A percentile compares a stretch with the other conserved stretches of the same genome.
Evolutionary conservation across 1,139 yeast species (phyloP).

Genomic region (Taphrina communis): DNA sequence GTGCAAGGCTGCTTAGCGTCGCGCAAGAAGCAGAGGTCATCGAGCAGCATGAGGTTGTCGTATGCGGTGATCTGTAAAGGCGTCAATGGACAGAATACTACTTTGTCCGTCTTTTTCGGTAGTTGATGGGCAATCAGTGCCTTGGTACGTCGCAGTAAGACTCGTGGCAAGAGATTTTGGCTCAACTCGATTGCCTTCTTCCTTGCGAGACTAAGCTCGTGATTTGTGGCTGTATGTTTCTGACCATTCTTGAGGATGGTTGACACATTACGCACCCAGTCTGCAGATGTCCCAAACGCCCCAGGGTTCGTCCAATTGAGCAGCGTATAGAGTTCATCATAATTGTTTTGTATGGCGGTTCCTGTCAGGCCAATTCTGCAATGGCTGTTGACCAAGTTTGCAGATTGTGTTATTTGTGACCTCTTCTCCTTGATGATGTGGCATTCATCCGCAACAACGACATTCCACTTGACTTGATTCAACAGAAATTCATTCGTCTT

Average conservation of each 20-base stretch:
- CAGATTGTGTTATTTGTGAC: conserved; percentile 75
- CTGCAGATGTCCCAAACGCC: conserved; percentile 76
- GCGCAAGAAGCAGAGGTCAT: conserved; percentile 88
- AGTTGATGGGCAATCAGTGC: conserved; percentile 81
- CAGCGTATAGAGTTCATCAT: conserved; percentile 80
- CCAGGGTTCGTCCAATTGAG: conserved; percentile 90
- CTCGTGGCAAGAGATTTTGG: conserved; percentile 81
- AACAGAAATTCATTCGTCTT: conserved; percentile 73
- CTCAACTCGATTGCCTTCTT: conserved; percentile 79
- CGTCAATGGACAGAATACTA: conserved; percentile 90
- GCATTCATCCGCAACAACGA: conserved; percentile 85
- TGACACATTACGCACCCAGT: conserved; percentile 79
- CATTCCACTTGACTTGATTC: conserved; percentile 65
- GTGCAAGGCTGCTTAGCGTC: conserved; percentile 89
- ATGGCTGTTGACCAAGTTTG: conserved; percentile 69
- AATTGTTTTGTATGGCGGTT: conserved; percentile 86
- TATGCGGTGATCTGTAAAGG: conserved; percentile 94
- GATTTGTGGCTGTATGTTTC: conserved; percentile 75
- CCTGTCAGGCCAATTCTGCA: conserved; percentile 81
- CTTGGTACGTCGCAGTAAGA: conserved; percentile 82
- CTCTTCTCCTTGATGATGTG: conserved; percentile 80
- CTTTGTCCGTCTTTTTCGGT: conserved; percentile 83
- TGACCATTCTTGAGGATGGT: conserved; percentile 87
- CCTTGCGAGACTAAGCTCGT: conserved; percentile 84
- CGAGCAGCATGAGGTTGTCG: conserved; percentile 85